Percentiles rank a stretch among this genome's conserved stretches.
phyloP scores from a whole-genome alignment of 2,329 filamentous ascomycete genomes.

The Trichoderma polysporum region DNA sequence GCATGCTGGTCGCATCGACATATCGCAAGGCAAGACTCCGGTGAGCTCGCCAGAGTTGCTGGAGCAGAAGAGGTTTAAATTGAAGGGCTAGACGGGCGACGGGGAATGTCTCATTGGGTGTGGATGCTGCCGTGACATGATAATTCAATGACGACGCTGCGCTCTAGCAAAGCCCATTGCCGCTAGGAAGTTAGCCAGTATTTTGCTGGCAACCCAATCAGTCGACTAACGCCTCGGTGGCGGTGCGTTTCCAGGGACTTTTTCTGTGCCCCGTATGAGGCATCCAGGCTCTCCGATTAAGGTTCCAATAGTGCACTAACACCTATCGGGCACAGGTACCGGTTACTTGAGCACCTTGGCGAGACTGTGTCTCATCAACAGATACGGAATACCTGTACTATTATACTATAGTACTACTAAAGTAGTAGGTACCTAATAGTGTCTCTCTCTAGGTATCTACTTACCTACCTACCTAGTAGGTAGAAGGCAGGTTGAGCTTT shows the following conservation, averaged over 20 bases:
- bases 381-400: no score
- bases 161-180: not conserved
- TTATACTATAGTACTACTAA: no score
- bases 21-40: not conserved
- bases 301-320: not conserved
- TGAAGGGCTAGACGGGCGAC: not conserved
- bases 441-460: no score
- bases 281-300: not conserved
- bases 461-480: no score
- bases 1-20: conserved; percentile 20
- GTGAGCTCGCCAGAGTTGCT: not conserved
- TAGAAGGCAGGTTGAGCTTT: no score
- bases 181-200: not conserved
- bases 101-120: not conserved
- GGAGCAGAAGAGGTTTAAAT: not conserved
- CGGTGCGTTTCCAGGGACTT: conserved; percentile 1
- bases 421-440: no score
- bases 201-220: not conserved
- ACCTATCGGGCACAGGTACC: not conserved
- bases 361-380: not conserved
- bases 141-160: conserved; percentile 9
- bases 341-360: not conserved
- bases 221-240: not conserved
- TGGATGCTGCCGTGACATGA: not conserved
- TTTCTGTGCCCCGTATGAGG: not conserved